phyloP scores from a whole-genome alignment of 1,284 basidiomycete species.

The Schizopora paradoxa region DNA sequence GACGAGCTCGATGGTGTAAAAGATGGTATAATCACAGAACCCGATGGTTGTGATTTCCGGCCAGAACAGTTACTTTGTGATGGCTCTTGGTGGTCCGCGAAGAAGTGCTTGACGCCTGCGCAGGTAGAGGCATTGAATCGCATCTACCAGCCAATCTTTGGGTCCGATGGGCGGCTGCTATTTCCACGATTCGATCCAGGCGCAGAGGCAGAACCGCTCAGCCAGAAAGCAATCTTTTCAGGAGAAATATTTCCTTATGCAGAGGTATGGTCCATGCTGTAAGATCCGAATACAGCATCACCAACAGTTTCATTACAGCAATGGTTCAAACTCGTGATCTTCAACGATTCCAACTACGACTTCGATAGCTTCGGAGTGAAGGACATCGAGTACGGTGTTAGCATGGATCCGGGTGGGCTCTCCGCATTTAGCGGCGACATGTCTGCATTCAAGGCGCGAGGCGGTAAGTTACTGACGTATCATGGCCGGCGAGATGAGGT shows the following conservation, averaged over 20 bases:
- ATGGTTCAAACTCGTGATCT: constrained; percentile 18
- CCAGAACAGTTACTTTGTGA: constrained; percentile 24
- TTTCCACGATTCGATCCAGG: constrained; percentile 26
- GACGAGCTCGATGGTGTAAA: constrained; percentile 31
- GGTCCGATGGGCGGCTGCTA: constrained; percentile 26
- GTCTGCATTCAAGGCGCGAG: constrained; percentile 21
- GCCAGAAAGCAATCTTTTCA: constrained; percentile 5
- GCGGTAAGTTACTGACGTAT: constrained; percentile 25
- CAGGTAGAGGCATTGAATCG: constrained; percentile 31
- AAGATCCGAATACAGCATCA: background rate
- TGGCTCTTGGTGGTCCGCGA: constrained; percentile 18
- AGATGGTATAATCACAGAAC: constrained; percentile 31
- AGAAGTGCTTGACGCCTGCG: constrained; percentile 28
- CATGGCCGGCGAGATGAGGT: constrained; percentile 20
- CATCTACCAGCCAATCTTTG: constrained; percentile 29
- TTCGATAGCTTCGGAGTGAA: constrained; percentile 13
- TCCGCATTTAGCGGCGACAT: constrained; percentile 19
- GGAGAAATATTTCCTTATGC: constrained; percentile 3
- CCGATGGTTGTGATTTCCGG: constrained; percentile 25
- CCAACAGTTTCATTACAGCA: constrained; percentile 7
- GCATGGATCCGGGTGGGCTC: constrained; percentile 16
- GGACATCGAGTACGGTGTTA: constrained; percentile 15
- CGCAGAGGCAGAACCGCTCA: constrained; percentile 13
- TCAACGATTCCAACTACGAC: constrained; percentile 14
- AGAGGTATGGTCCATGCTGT: constrained; percentile 2